Evolutionary conservation across 1,284 basidiomycete species (phyloP).

Genomic region (Leccinum angustisporum): DNA sequence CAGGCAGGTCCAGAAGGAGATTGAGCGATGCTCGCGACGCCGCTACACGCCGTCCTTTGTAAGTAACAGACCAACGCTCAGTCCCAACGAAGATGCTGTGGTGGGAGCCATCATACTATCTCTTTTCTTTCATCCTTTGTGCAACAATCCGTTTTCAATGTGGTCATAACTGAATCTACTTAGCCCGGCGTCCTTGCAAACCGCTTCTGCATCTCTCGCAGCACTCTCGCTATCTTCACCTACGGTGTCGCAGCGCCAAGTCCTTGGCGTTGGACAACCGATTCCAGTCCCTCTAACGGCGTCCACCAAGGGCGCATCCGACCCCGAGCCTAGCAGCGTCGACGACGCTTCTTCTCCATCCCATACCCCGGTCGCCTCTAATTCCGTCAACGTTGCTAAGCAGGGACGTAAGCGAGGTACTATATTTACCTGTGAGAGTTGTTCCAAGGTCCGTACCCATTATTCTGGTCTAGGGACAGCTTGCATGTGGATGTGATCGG

Average conservation of each 20-base stretch:
- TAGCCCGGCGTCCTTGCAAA: slow-evolving; percentile 46
- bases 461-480: slow-evolving; percentile 1
- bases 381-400: slow-evolving; percentile 42
- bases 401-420: slow-evolving; percentile 73
- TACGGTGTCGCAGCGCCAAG: slow-evolving; percentile 33
- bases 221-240: slow-evolving; percentile 60
- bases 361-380: slow-evolving; percentile 23
- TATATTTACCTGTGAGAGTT: slow-evolving; percentile 91
- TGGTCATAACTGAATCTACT: slow-evolving; percentile 9
- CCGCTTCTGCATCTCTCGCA: slow-evolving; percentile 42
- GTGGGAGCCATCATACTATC: not conserved
- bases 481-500: slow-evolving; percentile 1
- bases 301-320: slow-evolving; percentile 3
- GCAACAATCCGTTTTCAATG: not conserved
- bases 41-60: slow-evolving; percentile 60
- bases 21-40: slow-evolving; percentile 77
- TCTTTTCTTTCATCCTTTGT: not conserved
- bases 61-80: slow-evolving; percentile 36
- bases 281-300: slow-evolving; percentile 8
- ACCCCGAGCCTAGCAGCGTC: slow-evolving; percentile 10
- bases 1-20: slow-evolving; percentile 63
- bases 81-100: not conserved
- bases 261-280: slow-evolving; percentile 15
- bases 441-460: slow-evolving; percentile 66
- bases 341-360: slow-evolving; percentile 25